These are phyloP conservation scores for Lolium perenne DNA, from an alignment of 176 grass and related monocot species.

Conservation along the genomic window DNA sequence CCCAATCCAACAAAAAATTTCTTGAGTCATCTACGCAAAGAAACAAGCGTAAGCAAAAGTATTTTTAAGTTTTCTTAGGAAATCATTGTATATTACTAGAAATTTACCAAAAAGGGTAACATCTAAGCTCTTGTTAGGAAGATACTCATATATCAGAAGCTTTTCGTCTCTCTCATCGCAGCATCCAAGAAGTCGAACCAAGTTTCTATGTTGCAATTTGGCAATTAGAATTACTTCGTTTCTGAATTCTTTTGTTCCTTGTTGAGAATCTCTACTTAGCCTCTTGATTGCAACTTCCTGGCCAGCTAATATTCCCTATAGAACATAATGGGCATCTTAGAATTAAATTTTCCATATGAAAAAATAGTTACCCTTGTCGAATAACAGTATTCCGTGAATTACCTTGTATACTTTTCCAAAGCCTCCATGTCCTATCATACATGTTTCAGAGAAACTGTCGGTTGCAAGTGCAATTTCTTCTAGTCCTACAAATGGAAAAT, in stretches of 20 bases:
- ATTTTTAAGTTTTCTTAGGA: neutral
- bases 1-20: constrained; percentile 42
- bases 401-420: constrained; percentile 64
- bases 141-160: constrained; percentile 47
- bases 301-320: constrained; percentile 37
- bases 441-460: constrained; percentile 42
- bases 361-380: neutral
- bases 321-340: neutral
- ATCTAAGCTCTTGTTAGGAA: constrained; percentile 43
- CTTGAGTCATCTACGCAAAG: neutral
- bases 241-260: constrained; percentile 45
- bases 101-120: constrained; percentile 39
- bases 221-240: constrained; percentile 47
- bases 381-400: neutral
- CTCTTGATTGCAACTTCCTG: constrained; percentile 54
- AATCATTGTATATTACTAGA: neutral
- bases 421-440: constrained; percentile 47
- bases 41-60: neutral
- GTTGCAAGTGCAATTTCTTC: constrained; percentile 29
- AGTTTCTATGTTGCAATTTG: constrained; percentile 50
- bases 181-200: constrained; percentile 52
- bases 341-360: neutral
- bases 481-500: constrained; percentile 37
- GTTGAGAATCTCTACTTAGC: constrained; percentile 36
- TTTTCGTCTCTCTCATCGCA: constrained; percentile 49